Conservation (phyloP, 2,329 filamentous ascomycete species). For the Aureobasidium sp. region DNA sequence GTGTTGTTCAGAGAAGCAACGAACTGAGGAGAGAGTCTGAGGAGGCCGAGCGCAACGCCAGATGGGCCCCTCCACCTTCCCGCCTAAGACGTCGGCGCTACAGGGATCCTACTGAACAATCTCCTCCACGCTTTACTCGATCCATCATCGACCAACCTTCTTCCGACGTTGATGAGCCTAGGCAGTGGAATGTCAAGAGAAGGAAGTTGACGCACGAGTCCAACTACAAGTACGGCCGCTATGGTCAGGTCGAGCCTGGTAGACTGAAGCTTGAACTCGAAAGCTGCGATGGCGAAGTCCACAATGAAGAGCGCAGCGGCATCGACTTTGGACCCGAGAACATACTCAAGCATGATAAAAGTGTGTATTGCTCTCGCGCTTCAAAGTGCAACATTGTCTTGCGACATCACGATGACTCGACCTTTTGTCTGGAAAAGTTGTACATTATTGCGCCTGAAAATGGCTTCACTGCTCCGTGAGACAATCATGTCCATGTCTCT, state of each 20-base stretch:
- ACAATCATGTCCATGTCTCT: slow-evolving; percentile 23
- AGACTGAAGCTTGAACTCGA: slow-evolving; percentile 77
- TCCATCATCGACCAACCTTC: slow-evolving; percentile 11
- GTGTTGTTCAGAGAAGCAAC: slow-evolving; percentile 28
- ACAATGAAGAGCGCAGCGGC: slow-evolving; percentile 41
- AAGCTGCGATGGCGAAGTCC: slow-evolving; percentile 76
- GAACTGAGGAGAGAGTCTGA: slow-evolving; percentile 24
- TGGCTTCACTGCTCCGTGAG: slow-evolving; percentile 82
- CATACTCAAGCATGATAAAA: slow-evolving; percentile 71
- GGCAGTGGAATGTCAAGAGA: slow-evolving; percentile 24
- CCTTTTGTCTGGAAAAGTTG: slow-evolving; percentile 78
- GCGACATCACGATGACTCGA: slow-evolving; percentile 68
- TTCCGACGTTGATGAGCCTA: slow-evolving; percentile 18
- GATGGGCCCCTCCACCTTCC: slow-evolving; percentile 16
- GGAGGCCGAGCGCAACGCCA: slow-evolving; percentile 18
- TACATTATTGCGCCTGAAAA: slow-evolving; percentile 77
- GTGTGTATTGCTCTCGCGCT: slow-evolving; percentile 86
- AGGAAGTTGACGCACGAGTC: slow-evolving; percentile 33
- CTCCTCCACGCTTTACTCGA: slow-evolving; percentile 4
- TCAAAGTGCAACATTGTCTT: slow-evolving; percentile 81
- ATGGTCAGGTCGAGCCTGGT: slow-evolving; percentile 79
- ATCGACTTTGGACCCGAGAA: slow-evolving; percentile 67
- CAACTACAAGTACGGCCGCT: slow-evolving; percentile 70
- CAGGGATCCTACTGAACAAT: slow-evolving; percentile 6
- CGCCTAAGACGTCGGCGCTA: slow-evolving; percentile 12